These are phyloP conservation scores for Mortierella sp. DNA, from an alignment of 371 early-diverging fungal species.

Conservation along the genomic window DNA sequence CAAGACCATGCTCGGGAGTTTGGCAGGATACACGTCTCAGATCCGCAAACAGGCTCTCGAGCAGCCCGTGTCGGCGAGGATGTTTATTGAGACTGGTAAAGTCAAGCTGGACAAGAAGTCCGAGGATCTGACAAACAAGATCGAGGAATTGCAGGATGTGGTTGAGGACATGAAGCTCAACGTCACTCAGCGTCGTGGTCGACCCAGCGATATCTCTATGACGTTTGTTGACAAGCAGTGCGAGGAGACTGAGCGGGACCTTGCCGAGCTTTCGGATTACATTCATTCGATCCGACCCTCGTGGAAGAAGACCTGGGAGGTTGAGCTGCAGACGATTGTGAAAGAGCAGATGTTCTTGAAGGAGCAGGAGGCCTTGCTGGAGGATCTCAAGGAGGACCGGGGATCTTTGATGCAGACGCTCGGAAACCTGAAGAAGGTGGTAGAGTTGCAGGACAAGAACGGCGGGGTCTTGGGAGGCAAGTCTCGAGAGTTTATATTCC, in stretches of 20 bases:
- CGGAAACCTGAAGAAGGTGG: slow-evolving; percentile 70
- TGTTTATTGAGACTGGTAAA: slow-evolving; percentile 72
- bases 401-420: slow-evolving; percentile 68
- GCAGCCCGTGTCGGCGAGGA: slow-evolving; percentile 54
- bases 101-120: slow-evolving; percentile 69
- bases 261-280: slow-evolving; percentile 63
- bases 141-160: slow-evolving; percentile 78
- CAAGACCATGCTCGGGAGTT: slow-evolving; percentile 57
- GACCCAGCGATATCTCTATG: slow-evolving; percentile 72
- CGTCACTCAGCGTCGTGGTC: slow-evolving; percentile 76
- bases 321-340: slow-evolving; percentile 82
- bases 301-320: slow-evolving; percentile 90
- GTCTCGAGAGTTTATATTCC: slow-evolving; percentile 60
- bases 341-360: slow-evolving; percentile 85
- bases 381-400: slow-evolving; percentile 76
- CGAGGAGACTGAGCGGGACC: slow-evolving; percentile 59
- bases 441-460: slow-evolving; percentile 67
- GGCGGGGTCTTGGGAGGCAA: slow-evolving; percentile 20
- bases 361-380: slow-evolving; percentile 77
- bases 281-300: slow-evolving; percentile 69
- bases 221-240: slow-evolving; percentile 66
- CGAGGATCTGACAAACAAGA: slow-evolving; percentile 64
- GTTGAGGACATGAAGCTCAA: slow-evolving; percentile 84
- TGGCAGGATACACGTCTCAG: slow-evolving; percentile 62
- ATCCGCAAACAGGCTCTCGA: slow-evolving; percentile 56